A percentile compares a stretch with the other conserved stretches of the same genome.
Evolutionary conservation across 805 yeast species (phyloP).

Genomic region (Candida coquimbonensis): DNA sequence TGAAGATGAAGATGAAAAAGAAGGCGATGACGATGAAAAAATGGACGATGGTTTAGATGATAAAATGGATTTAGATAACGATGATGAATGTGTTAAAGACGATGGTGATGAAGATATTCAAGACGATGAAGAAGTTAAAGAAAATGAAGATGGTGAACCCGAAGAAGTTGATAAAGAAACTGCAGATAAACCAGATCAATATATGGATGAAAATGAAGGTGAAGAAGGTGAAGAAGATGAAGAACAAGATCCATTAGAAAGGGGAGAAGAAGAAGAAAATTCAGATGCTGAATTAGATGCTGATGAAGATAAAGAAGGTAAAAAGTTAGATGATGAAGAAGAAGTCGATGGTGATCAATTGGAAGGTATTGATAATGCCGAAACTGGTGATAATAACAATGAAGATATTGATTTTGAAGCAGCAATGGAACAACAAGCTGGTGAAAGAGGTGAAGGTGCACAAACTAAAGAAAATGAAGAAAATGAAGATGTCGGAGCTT

Average conservation of each 20-base stretch:
- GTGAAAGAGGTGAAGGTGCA: slow-evolving; percentile 57
- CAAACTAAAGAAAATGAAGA: slow-evolving; percentile 50
- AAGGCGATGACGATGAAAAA: slow-evolving; percentile 28
- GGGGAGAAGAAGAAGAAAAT: slow-evolving; percentile 21
- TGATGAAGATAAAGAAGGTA: slow-evolving; percentile 10
- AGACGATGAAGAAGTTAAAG: slow-evolving; percentile 24
- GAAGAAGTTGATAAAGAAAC: slow-evolving; percentile 20
- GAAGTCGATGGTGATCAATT: slow-evolving; percentile 35
- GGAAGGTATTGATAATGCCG: slow-evolving; percentile 52
- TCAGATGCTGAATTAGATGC: slow-evolving; percentile 26
- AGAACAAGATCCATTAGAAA: slow-evolving; percentile 27
- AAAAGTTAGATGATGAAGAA: slow-evolving; percentile 26
- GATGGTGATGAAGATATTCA: slow-evolving; percentile 21
- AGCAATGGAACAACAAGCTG: slow-evolving; percentile 52
- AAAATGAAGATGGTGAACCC: slow-evolving; percentile 28
- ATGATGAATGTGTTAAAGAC: slow-evolving; percentile 24
- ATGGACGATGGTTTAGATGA: slow-evolving; percentile 30
- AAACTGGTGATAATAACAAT: slow-evolving; percentile 32
- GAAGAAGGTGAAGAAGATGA: slow-evolving; percentile 25
- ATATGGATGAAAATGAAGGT: slow-evolving; percentile 25
- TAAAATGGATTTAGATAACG: slow-evolving; percentile 40
- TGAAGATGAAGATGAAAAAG: slow-evolving; percentile 46
- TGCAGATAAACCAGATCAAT: slow-evolving; percentile 28
- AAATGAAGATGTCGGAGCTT: slow-evolving; percentile 61
- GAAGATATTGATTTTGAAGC: slow-evolving; percentile 50